These are phyloP conservation scores for Liquidambar formosana DNA, from an alignment of 164 flowering plant species.

Conservation along the genomic window DNA sequence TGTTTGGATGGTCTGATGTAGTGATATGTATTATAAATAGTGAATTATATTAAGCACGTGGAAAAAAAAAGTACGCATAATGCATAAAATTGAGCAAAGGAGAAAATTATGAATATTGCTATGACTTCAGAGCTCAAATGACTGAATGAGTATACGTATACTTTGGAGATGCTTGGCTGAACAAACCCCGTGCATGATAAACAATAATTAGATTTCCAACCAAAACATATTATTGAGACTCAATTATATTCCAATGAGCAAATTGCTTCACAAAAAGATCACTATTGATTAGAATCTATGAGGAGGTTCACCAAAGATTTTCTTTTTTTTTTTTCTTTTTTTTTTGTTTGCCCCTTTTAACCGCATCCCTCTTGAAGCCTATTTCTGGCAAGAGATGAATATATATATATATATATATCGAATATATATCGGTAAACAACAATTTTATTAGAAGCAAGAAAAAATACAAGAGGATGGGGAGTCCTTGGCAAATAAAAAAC, in stretches of 20 bases:
- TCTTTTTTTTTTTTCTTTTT: too few relatives aligned
- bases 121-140: neutral
- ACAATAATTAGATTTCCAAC: neutral
- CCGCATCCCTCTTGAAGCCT: too few relatives aligned
- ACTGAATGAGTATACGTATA: neutral
- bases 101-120: neutral
- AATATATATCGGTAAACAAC: too few relatives aligned
- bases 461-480: too few relatives aligned
- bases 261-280: neutral
- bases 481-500: too few relatives aligned
- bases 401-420: too few relatives aligned
- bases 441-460: too few relatives aligned
- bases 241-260: neutral
- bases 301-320: neutral
- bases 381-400: too few relatives aligned
- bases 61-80: neutral
- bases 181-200: neutral
- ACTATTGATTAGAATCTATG: neutral
- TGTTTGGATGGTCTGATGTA: too few relatives aligned
- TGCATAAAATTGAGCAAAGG: neutral
- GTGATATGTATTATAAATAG: too few relatives aligned
- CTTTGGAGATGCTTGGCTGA: neutral
- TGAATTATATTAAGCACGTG: constrained; percentile 1
- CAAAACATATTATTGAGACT: neutral
- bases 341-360: too few relatives aligned